These are phyloP conservation scores for Santalum album DNA, from an alignment of 164 flowering plant genomes.

Conservation along the genomic window DNA sequence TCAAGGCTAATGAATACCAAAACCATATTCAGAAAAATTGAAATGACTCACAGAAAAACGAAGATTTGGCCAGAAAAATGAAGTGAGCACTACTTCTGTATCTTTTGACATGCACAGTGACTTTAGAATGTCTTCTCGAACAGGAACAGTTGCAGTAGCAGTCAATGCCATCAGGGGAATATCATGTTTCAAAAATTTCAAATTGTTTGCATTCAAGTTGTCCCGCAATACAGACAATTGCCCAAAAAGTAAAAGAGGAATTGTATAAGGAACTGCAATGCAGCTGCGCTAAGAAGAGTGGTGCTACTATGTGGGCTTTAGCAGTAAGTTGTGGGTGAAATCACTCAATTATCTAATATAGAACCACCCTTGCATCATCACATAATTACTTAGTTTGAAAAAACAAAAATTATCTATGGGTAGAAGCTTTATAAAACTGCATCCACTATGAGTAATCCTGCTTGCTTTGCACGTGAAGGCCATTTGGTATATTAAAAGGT, in stretches of 20 bases:
- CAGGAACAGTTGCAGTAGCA: constrained; percentile 81
- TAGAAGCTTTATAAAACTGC: too few relatives aligned
- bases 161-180: constrained; percentile 93
- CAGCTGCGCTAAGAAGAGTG: too few relatives aligned
- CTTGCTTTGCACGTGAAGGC: too few relatives aligned
- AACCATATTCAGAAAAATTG: neutral
- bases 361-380: too few relatives aligned
- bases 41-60: constrained; percentile 60
- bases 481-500: too few relatives aligned
- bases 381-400: too few relatives aligned
- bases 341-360: too few relatives aligned
- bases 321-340: too few relatives aligned
- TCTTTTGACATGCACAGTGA: constrained; percentile 65
- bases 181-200: constrained; percentile 49
- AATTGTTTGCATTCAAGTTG: constrained; percentile 42
- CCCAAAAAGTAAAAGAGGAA: constrained; percentile 33
- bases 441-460: too few relatives aligned
- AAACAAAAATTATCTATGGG: too few relatives aligned
- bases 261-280: neutral
- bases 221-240: constrained; percentile 63
- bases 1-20: neutral
- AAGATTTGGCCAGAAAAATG: constrained; percentile 83
- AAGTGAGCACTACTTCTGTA: constrained; percentile 65
- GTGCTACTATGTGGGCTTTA: neutral
- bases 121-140: constrained; percentile 67